Evolutionary conservation across 2,329 filamentous ascomycete genomes (phyloP).

Genomic region (Phialocephala sp.): DNA sequence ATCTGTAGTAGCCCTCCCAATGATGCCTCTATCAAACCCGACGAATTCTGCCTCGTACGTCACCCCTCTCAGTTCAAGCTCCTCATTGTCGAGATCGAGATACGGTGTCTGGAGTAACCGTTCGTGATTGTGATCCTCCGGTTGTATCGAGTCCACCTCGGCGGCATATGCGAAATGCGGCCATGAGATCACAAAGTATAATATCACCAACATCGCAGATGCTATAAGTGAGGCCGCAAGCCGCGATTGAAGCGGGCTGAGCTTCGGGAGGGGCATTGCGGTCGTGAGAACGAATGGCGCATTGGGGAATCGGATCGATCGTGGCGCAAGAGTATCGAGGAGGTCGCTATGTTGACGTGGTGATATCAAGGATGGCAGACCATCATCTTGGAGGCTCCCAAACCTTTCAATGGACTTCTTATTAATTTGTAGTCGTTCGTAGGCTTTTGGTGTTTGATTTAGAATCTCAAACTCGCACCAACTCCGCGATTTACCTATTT

Average conservation of each 20-base stretch:
- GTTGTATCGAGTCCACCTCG: slow-evolving; percentile 54
- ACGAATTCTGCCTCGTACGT: slow-evolving; percentile 66
- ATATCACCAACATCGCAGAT: slow-evolving; percentile 61
- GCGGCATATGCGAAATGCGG: slow-evolving; percentile 67
- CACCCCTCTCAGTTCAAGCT: slow-evolving; percentile 42
- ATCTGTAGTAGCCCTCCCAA: slow-evolving; percentile 61
- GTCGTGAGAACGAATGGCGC: slow-evolving; percentile 30
- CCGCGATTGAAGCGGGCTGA: slow-evolving; percentile 74
- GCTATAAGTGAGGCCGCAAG: slow-evolving; percentile 70
- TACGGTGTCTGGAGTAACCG: slow-evolving; percentile 46
- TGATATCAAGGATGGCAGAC: slow-evolving; percentile 4
- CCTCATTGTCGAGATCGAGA: slow-evolving; percentile 42
- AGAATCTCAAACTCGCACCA: slow-evolving; percentile 18
- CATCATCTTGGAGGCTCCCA: background rate
- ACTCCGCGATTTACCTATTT: slow-evolving; percentile 15
- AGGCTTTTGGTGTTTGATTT: slow-evolving; percentile 18
- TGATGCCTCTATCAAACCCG: slow-evolving; percentile 64
- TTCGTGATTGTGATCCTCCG: slow-evolving; percentile 54
- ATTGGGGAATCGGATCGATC: slow-evolving; percentile 21
- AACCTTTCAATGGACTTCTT: slow-evolving; percentile 11
- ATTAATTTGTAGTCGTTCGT: slow-evolving; percentile 24
- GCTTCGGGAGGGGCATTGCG: slow-evolving; percentile 49
- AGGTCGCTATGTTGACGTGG: background rate
- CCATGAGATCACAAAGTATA: slow-evolving; percentile 66
- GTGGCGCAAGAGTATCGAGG: background rate